Evolutionary conservation across 2,329 filamentous ascomycete species (phyloP).

Genomic region (Aspergillus bombycis): DNA sequence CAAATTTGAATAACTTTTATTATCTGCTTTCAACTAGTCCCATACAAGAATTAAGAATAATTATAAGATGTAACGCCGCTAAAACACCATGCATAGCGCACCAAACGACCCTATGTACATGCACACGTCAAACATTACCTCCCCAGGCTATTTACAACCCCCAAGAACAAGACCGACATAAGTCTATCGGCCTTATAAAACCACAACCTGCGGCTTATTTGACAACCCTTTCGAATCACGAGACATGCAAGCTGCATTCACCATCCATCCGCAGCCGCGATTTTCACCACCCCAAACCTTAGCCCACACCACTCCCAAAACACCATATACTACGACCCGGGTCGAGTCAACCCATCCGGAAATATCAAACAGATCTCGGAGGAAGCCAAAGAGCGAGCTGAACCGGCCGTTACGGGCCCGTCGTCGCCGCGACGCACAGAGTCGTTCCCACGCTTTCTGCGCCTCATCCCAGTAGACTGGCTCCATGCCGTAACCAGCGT

Average conservation of each 20-base stretch:
- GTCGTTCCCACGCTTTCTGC: slow-evolving; percentile 71
- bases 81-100: not conserved
- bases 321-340: slow-evolving; percentile 55
- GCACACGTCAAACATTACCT: slow-evolving; percentile 3
- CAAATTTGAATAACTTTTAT: not conserved
- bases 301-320: slow-evolving; percentile 62
- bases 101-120: slow-evolving; percentile 4
- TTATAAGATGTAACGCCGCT: not conserved
- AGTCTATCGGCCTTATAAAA: slow-evolving; percentile 13
- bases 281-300: slow-evolving; percentile 60
- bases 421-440: slow-evolving; percentile 49
- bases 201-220: slow-evolving; percentile 44
- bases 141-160: not conserved
- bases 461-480: slow-evolving; percentile 74
- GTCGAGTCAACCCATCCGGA: slow-evolving; percentile 52
- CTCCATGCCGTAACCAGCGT: slow-evolving; percentile 73
- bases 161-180: not conserved
- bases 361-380: slow-evolving; percentile 42
- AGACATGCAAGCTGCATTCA: slow-evolving; percentile 61
- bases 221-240: slow-evolving; percentile 37
- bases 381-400: slow-evolving; percentile 28
- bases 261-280: slow-evolving; percentile 52
- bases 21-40: not conserved
- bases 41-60: not conserved
- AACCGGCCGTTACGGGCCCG: slow-evolving; percentile 29